phyloP scores from a whole-genome alignment of 192 early-diverging fungal genomes.

The Rhizophagus clarus region DNA sequence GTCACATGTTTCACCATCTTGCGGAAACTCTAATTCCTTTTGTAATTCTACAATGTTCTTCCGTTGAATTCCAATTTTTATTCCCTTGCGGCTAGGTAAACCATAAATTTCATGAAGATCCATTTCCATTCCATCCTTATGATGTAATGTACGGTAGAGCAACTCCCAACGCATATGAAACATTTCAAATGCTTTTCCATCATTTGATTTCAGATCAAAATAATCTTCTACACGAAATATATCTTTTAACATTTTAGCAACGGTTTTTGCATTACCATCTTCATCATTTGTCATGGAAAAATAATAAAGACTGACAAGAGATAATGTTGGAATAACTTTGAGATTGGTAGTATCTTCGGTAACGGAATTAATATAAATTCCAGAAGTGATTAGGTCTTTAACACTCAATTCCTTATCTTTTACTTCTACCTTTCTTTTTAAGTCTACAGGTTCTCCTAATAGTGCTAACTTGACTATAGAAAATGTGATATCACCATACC shows the following conservation, averaged over 20 bases:
- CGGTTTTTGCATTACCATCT: background rate
- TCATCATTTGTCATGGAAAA: background rate
- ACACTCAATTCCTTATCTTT: background rate
- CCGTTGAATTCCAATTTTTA: no score
- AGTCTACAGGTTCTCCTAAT: background rate
- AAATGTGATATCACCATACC: background rate
- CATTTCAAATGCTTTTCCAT: no score
- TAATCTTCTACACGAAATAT: background rate
- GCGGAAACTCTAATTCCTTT: no score
- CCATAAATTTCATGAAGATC: background rate
- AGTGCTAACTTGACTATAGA: background rate
- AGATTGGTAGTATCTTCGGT: background rate
- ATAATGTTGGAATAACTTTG: background rate
- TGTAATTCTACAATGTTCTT: no score
- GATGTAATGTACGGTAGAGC: background rate
- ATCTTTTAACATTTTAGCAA: background rate
- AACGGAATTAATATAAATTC: slow-evolving; percentile 20
- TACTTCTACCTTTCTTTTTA: background rate
- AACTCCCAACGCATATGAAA: background rate
- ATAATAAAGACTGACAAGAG: background rate
- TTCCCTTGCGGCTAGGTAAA: no score
- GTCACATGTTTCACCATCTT: no score
- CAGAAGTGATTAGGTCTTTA: background rate
- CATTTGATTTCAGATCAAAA: background rate
- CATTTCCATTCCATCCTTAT: background rate